A percentile compares a stretch with the other conserved stretches of the same genome.
phyloP scores from a whole-genome alignment of 2,329 filamentous ascomycete genomes.

The Pseudopithomyces maydicus region DNA sequence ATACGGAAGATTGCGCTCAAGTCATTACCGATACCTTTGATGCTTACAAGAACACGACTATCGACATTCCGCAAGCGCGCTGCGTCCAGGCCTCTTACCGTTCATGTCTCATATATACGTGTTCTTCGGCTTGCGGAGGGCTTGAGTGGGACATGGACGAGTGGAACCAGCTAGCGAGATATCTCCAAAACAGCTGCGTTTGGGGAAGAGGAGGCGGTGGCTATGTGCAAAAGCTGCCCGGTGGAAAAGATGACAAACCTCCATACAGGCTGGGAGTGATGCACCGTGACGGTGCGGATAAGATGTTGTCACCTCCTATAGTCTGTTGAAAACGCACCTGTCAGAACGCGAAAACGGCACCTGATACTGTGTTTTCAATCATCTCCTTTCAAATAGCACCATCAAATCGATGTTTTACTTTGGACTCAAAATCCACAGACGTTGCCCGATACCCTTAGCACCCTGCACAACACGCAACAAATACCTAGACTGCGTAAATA shows the following conservation, averaged over 20 bases:
- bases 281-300: background rate
- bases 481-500: too few species aligned
- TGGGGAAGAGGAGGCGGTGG: conserved; percentile 1
- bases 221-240: conserved; percentile 1
- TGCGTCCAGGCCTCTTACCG: background rate
- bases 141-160: background rate
- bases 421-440: too few species aligned
- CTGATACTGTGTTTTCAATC: background rate
- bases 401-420: too few species aligned
- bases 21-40: background rate
- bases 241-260: background rate
- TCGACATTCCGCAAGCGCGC: background rate
- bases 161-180: background rate
- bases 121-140: background rate
- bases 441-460: too few species aligned
- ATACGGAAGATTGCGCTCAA: conserved; percentile 3
- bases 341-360: background rate
- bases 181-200: background rate
- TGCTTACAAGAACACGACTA: background rate
- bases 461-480: too few species aligned
- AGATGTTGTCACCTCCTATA: conserved; percentile 1
- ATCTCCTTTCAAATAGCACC: background rate
- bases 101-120: conserved; percentile 5
- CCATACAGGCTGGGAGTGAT: conserved; percentile 1
- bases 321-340: background rate